Evolutionary conservation across 176 grass and related monocot genomes (phyloP).

Genomic region (Poa pratensis): DNA sequence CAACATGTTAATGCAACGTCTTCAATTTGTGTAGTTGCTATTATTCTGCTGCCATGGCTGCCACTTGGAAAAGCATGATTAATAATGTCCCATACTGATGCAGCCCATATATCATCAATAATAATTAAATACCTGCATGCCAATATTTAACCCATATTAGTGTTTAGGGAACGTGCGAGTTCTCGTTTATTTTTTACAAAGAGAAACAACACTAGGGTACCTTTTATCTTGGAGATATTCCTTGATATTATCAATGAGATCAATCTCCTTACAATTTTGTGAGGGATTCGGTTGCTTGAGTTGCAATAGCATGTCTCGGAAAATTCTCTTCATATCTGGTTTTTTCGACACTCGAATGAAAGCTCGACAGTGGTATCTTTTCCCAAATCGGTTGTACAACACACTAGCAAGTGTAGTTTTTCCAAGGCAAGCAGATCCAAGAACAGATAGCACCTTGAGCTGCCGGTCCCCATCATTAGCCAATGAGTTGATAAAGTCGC

Average conservation of each 20-base stretch:
- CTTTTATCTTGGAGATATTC: neutral
- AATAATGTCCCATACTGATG: neutral
- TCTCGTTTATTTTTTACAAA: neutral
- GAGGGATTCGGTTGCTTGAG: neutral
- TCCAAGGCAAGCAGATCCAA: neutral
- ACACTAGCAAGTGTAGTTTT: constrained; percentile 12
- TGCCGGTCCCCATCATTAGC: neutral
- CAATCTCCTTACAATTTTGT: neutral
- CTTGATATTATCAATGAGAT: neutral
- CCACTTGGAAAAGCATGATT: neutral
- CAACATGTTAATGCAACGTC: constrained; percentile 24
- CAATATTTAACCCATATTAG: neutral
- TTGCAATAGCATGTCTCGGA: neutral
- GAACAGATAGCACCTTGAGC: constrained; percentile 2
- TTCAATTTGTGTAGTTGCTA: neutral
- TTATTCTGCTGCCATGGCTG: neutral
- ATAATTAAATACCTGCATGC: neutral
- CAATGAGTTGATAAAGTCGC: neutral
- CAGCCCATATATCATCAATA: neutral
- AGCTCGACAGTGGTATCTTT: neutral
- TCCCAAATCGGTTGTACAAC: neutral
- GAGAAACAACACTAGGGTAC: neutral
- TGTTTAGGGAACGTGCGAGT: neutral
- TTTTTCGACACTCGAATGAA: neutral
- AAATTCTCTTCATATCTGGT: neutral